These are phyloP conservation scores for Arabidopsis hybrid DNA, from an alignment of 441 rosid genomes.

Conservation along the genomic window DNA sequence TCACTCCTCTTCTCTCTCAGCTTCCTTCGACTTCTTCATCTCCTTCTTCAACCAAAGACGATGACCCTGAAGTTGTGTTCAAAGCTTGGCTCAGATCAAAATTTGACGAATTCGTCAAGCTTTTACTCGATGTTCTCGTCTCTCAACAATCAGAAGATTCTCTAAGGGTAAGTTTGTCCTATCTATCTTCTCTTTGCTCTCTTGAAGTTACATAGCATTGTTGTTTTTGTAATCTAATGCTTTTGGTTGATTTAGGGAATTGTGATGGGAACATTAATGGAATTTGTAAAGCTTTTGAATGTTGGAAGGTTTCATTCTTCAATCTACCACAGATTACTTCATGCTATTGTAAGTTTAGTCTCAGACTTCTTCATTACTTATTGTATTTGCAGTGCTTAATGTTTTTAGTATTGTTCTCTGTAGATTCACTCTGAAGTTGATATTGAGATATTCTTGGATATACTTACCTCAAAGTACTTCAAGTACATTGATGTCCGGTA, in stretches of 20 bases:
- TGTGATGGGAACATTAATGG: slow-evolving; percentile 83
- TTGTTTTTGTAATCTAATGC: slow-evolving; percentile 15
- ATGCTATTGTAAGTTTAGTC: slow-evolving; percentile 61
- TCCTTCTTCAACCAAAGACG: slow-evolving; percentile 41
- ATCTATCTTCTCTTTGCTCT: slow-evolving; percentile 1
- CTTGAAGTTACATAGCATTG: not conserved
- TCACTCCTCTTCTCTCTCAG: slow-evolving; percentile 75
- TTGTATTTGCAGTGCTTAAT: not conserved
- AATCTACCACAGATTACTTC: slow-evolving; percentile 70
- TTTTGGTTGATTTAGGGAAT: slow-evolving; percentile 60
- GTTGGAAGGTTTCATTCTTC: slow-evolving; percentile 76
- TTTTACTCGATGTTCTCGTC: slow-evolving; percentile 56
- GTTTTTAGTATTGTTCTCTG: slow-evolving; percentile 18
- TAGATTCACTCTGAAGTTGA: slow-evolving; percentile 63
- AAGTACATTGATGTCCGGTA: slow-evolving; percentile 85
- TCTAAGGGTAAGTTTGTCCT: slow-evolving; percentile 54
- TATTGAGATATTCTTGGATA: slow-evolving; percentile 52
- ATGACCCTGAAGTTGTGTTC: slow-evolving; percentile 66
- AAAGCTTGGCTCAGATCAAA: slow-evolving; percentile 83
- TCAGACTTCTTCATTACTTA: slow-evolving; percentile 6
- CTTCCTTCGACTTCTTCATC: slow-evolving; percentile 60
- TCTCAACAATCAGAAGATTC: slow-evolving; percentile 62
- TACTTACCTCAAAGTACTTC: slow-evolving; percentile 76
- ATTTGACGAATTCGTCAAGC: slow-evolving; percentile 71
- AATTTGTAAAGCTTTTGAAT: slow-evolving; percentile 79